A percentile compares a stretch with the other conserved stretches of the same genome.
Evolutionary conservation across 2,329 filamentous ascomycete species (phyloP).

Genomic region (Sclerotinia minor): DNA sequence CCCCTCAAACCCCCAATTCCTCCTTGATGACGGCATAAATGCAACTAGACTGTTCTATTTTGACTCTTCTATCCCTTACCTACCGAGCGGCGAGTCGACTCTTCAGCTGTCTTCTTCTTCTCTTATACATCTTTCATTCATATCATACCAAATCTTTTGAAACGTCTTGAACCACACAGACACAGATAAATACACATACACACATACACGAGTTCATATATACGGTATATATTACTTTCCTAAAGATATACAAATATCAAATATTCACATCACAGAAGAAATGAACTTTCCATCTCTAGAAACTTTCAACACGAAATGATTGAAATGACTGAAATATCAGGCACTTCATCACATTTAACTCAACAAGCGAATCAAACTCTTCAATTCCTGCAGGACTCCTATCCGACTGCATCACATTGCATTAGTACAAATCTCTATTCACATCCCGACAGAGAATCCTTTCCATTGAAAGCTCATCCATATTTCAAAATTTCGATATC

Average conservation of each 20-base stretch:
- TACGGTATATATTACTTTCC: background rate
- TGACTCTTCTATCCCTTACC: background rate
- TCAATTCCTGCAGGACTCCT: constrained; percentile 25
- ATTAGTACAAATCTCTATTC: constrained; percentile 20
- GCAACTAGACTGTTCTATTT: constrained; percentile 1
- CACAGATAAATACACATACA: background rate
- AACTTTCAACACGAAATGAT: background rate
- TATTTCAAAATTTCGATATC: constrained; percentile 12
- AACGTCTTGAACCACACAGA: background rate
- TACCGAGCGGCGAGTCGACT: background rate
- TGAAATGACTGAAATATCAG: constrained; percentile 24
- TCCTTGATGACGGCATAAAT: constrained; percentile 10
- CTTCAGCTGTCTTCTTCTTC: constrained; percentile 4
- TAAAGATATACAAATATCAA: background rate
- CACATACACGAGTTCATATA: background rate
- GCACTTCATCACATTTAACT: constrained; percentile 18
- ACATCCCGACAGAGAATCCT: constrained; percentile 14
- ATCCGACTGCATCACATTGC: constrained; percentile 24
- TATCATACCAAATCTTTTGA: background rate
- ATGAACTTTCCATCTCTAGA: background rate
- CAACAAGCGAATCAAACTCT: constrained; percentile 26
- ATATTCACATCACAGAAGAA: constrained; percentile 1
- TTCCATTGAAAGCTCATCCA: constrained; percentile 4
- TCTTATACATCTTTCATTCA: background rate
- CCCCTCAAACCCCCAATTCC: background rate